Base-by-base conservation (phyloP, 306 rosid species). In the Cotoneaster glaucophyllus region DNA sequence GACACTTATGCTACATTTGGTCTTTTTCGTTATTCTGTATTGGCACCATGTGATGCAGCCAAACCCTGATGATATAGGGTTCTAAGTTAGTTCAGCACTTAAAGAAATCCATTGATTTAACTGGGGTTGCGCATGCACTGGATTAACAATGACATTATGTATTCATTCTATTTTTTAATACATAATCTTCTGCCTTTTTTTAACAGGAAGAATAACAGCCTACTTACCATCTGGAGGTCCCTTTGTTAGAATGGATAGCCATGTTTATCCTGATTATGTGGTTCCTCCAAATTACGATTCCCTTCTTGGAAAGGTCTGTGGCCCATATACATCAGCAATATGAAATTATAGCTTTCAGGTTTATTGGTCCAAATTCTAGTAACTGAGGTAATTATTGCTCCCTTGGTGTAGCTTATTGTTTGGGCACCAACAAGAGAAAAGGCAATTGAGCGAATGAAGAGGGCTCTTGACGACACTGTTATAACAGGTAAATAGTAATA, bases 361-460 rank as follows among this genome's bases (percentile, higher is more conserved):
- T 34, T 41, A 25, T 50, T 61, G 37, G 14, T 48, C 54, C 2
- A 50, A 17, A 50, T 50, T 73, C 29, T 69, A 56, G 56, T 37
- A 28, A 67, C 65, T 78, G 31, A 34, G 72, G 57, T 70, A 71
- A 67, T 39, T 66, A 9, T 80, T 74, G 68, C 45, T 50, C 21
- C 43, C 26, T 59, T 24, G 15, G 26, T 87, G 34, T 62, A 95
- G 99, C 93, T 95, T 82, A 89, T 95, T 84, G 99, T 95, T 22
- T 95, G 99, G 99, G 99, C 99, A 86, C 99, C 99, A 71, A 92
- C 97, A 39, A 89, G 99, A 78, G 99, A 88, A 82, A 95, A 95
- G 86, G 99, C 99, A 62, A 89, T 95, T 63, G 93, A 90, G 9
- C 98, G 97, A 82, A 95, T 95, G 99, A 95, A 89, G 81, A 89